Percentiles rank a stretch among this genome's conserved stretches.
Conservation (phyloP, 108 stramenopile species). For the Mediolabrus comicus region DNA sequence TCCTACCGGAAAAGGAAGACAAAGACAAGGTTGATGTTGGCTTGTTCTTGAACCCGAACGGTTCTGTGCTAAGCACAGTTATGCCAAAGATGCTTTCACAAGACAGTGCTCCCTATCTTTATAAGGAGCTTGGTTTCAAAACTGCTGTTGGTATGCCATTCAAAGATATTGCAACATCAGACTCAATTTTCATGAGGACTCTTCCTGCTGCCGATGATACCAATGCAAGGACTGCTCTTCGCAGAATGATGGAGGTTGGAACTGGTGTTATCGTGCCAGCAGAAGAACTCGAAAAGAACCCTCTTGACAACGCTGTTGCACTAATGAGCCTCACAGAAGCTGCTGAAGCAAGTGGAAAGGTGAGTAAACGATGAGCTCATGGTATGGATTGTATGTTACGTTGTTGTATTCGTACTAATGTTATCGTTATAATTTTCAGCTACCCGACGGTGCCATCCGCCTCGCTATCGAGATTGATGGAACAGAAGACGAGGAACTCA, state of each 20-base stretch:
- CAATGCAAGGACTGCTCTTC: slow-evolving; percentile 77
- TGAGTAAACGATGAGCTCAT: slow-evolving; percentile 21
- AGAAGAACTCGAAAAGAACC: slow-evolving; percentile 83
- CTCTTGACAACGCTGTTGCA: slow-evolving; percentile 90
- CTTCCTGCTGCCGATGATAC: slow-evolving; percentile 75
- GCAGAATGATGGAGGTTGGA: slow-evolving; percentile 88
- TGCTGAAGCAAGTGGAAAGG: slow-evolving; percentile 69
- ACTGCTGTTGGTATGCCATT: slow-evolving; percentile 96
- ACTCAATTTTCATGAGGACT: slow-evolving; percentile 80
- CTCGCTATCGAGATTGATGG: slow-evolving; percentile 85
- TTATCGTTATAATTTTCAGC: slow-evolving; percentile 18
- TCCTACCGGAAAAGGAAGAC: slow-evolving; percentile 71
- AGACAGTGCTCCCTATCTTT: slow-evolving; percentile 80
- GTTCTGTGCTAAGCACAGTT: slow-evolving; percentile 79
- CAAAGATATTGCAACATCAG: slow-evolving; percentile 94
- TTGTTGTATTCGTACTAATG: background rate
- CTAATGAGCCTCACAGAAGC: slow-evolving; percentile 83
- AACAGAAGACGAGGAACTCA: slow-evolving; percentile 66
- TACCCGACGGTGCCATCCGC: slow-evolving; percentile 87
- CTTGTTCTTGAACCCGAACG: slow-evolving; percentile 87
- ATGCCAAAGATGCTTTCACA: slow-evolving; percentile 75
- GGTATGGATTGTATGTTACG: background rate
- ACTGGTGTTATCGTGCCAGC: slow-evolving; percentile 91
- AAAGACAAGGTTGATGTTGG: slow-evolving; percentile 83
- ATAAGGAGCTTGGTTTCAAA: slow-evolving; percentile 92